These are phyloP conservation scores for Hymenoscyphus fraxineus DNA, from an alignment of 2,329 filamentous ascomycete species.

Conservation along the genomic window DNA sequence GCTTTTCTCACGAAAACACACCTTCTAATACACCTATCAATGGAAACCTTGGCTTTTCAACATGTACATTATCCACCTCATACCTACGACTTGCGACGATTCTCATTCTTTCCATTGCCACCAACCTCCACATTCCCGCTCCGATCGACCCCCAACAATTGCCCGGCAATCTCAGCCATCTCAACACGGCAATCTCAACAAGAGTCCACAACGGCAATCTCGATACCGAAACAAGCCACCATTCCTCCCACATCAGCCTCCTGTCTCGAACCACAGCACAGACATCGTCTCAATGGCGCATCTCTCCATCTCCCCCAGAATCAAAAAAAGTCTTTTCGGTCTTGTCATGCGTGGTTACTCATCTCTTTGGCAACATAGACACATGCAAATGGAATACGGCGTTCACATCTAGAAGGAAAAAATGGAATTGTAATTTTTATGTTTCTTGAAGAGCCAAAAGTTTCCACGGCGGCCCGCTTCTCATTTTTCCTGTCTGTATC, in stretches of 20 bases:
- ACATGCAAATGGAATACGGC: slow-evolving; percentile 15
- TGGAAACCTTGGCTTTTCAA: slow-evolving; percentile 10
- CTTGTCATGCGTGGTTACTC: slow-evolving; percentile 11
- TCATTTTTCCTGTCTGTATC: slow-evolving; percentile 14
- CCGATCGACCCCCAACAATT: slow-evolving; percentile 9
- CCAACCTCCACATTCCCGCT: slow-evolving; percentile 21
- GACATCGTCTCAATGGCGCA: slow-evolving; percentile 6
- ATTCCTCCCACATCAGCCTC: slow-evolving; percentile 14
- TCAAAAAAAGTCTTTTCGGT: slow-evolving; percentile 14
- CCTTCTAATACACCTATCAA: slow-evolving; percentile 21
- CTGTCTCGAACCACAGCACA: slow-evolving; percentile 29
- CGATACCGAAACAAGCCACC: slow-evolving; percentile 8
- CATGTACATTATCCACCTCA: slow-evolving; percentile 24
- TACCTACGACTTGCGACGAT: slow-evolving; percentile 29
- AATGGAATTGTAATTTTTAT: slow-evolving; percentile 15
- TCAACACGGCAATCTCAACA: slow-evolving; percentile 9
- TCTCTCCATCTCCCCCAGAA: background rate
- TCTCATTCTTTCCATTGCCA: slow-evolving; percentile 27
- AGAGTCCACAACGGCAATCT: slow-evolving; percentile 2
- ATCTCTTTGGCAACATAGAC: slow-evolving; percentile 10
- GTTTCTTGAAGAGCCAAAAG: background rate
- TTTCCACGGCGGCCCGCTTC: slow-evolving; percentile 12
- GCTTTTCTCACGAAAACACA: slow-evolving; percentile 17
- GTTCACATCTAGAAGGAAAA: slow-evolving; percentile 27
- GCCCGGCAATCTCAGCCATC: slow-evolving; percentile 2